phyloP scores from a whole-genome alignment of 75 land plant species.

The Pinus taeda region DNA sequence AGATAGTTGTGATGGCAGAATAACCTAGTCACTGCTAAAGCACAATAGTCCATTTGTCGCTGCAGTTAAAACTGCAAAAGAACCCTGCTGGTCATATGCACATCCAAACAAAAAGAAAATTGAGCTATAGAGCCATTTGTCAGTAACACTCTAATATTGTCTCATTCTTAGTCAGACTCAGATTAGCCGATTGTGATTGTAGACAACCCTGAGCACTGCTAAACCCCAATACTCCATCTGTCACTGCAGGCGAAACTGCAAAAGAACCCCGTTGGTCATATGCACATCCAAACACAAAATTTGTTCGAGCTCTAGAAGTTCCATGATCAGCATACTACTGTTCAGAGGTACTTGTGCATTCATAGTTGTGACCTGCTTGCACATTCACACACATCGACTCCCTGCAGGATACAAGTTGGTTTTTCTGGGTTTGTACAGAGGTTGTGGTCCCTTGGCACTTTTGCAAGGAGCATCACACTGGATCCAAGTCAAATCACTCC shows the following conservation, averaged over 20 bases:
- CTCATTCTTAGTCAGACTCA: slow-evolving; percentile 49
- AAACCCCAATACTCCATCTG: slow-evolving; percentile 88
- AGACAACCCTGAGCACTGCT: slow-evolving; percentile 63
- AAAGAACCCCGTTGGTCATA: slow-evolving; percentile 93
- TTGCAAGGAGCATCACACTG: slow-evolving; percentile 91
- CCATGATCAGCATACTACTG: slow-evolving; percentile 91
- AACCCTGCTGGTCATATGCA: slow-evolving; percentile 88
- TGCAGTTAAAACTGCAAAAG: slow-evolving; percentile 51
- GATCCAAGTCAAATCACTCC: slow-evolving; percentile 89
- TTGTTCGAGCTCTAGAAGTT: slow-evolving; percentile 58
- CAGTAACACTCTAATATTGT: slow-evolving; percentile 36
- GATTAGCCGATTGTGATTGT: slow-evolving; percentile 64
- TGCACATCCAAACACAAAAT: slow-evolving; percentile 70
- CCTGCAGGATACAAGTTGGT: slow-evolving; percentile 41
- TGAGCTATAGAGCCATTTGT: slow-evolving; percentile 48
- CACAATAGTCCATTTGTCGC: slow-evolving; percentile 82
- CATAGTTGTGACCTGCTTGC: slow-evolving; percentile 37
- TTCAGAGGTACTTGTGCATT: slow-evolving; percentile 30
- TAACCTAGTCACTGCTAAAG: slow-evolving; percentile 58
- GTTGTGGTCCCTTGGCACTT: slow-evolving; percentile 77
- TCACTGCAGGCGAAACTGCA: slow-evolving; percentile 51
- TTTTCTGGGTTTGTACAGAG: slow-evolving; percentile 65
- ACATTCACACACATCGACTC: slow-evolving; percentile 52
- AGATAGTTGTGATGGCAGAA: slow-evolving; percentile 74
- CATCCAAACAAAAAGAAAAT: slow-evolving; percentile 62